These are phyloP conservation scores for Geoglossum glabrum DNA, from an alignment of 495 filamentous ascomycete species.

Conservation along the genomic window DNA sequence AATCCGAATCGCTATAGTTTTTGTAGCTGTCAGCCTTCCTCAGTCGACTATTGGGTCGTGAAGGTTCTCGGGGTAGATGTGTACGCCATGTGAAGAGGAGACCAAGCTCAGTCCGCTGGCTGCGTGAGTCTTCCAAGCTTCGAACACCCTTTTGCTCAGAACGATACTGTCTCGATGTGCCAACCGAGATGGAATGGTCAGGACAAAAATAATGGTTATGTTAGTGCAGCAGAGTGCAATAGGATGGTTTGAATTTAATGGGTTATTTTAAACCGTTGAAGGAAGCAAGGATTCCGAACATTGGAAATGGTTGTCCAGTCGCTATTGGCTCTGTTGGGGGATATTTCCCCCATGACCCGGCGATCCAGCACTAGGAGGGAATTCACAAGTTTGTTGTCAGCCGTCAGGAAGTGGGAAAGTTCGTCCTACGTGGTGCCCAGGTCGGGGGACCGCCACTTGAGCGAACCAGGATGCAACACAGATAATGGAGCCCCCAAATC, in stretches of 20 bases:
- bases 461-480: background rate
- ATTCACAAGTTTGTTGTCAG: background rate
- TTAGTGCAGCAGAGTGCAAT: background rate
- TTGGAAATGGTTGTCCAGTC: background rate
- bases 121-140: background rate
- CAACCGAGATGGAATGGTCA: background rate
- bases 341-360: background rate
- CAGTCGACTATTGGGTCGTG: background rate
- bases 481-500: background rate
- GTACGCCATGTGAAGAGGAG: background rate
- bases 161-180: background rate
- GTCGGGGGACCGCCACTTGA: background rate
- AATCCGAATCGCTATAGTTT: conserved; percentile 24
- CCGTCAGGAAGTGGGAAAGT: background rate
- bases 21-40: background rate
- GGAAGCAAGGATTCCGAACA: background rate
- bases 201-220: background rate
- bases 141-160: background rate
- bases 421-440: background rate
- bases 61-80: background rate
- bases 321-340: background rate
- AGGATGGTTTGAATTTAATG: background rate
- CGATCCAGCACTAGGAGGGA: background rate
- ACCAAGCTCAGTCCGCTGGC: background rate
- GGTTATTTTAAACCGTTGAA: background rate